Conservation (phyloP, 129 eudicot species). For the Chrysanthemum makinoi region DNA sequence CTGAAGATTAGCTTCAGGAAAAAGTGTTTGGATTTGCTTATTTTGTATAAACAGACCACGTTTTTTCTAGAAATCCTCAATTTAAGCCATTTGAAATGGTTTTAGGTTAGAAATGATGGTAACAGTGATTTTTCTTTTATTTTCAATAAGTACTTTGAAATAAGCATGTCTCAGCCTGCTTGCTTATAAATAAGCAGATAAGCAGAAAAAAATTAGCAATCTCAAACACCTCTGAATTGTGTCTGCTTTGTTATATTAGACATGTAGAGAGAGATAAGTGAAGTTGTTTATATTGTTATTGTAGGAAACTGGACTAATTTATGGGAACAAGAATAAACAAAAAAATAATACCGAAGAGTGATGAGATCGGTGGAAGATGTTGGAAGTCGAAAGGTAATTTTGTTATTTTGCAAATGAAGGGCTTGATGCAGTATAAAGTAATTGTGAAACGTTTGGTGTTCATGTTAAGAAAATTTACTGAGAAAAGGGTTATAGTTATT, state of each 20-base stretch:
- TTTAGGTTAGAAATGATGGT: no score
- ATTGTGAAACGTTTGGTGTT: constrained; percentile 24
- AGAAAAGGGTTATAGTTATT: constrained; percentile 26
- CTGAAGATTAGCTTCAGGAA: no score
- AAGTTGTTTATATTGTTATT: neutral
- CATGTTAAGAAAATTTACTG: constrained; percentile 15
- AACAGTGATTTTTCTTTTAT: no score
- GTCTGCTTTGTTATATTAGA: neutral
- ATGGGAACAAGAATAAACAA: constrained; percentile 49
- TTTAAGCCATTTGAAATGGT: no score
- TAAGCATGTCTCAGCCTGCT: no score
- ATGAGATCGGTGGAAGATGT: constrained; percentile 12
- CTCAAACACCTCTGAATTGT: neutral
- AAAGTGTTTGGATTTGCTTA: neutral
- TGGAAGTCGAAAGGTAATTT: constrained; percentile 10
- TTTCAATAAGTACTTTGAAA: no score
- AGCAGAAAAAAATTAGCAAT: no score
- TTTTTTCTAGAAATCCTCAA: no score
- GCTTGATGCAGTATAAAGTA: constrained; percentile 23
- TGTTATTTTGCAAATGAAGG: constrained; percentile 17
- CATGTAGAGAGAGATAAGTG: neutral
- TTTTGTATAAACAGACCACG: no score
- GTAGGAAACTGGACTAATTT: constrained; percentile 59
- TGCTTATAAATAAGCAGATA: no score
- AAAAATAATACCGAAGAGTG: constrained; percentile 33